Evolutionary conservation across 2,329 filamentous ascomycete genomes (phyloP).

Genomic region (Colletotrichum shisoi): DNA sequence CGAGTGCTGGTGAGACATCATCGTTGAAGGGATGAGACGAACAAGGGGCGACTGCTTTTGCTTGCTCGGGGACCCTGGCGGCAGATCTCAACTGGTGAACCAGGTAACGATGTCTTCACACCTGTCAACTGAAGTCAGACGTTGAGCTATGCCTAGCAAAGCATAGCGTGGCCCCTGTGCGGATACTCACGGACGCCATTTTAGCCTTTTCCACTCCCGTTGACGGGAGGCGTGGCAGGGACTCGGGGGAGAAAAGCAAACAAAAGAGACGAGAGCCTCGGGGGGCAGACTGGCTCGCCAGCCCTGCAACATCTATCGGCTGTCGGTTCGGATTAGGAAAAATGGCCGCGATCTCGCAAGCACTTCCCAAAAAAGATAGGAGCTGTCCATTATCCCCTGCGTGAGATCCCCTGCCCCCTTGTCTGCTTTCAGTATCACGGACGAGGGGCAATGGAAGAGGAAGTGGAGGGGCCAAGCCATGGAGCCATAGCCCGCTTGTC

Average conservation of each 20-base stretch:
- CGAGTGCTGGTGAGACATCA: background rate
- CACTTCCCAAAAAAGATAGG: conserved; percentile 37
- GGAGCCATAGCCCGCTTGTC: conserved; percentile 3
- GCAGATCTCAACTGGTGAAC: conserved; percentile 33
- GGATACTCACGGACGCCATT: conserved; percentile 26
- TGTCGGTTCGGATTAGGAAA: conserved; percentile 27
- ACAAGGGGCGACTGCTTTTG: background rate
- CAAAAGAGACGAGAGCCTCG: conserved; percentile 24
- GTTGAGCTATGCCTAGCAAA: conserved; percentile 34
- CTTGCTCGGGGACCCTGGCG: conserved; percentile 29
- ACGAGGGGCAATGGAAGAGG: conserved; percentile 6
- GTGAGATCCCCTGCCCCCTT: conserved; percentile 30
- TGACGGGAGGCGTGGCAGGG: conserved; percentile 22
- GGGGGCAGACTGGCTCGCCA: conserved; percentile 13
- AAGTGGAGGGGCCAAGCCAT: conserved; percentile 21
- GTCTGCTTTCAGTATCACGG: conserved; percentile 28
- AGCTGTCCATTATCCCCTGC: conserved; percentile 30
- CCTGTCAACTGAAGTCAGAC: conserved; percentile 26
- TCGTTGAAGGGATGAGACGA: background rate
- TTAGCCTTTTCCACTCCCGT: conserved; percentile 36
- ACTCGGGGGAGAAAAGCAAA: conserved; percentile 1
- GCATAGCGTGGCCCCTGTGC: conserved; percentile 19
- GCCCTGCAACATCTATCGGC: conserved; percentile 30
- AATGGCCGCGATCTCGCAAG: conserved; percentile 40
- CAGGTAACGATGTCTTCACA: conserved; percentile 33